Conservation (phyloP, 1,284 basidiomycete species). For the Earliella scabrosa region DNA sequence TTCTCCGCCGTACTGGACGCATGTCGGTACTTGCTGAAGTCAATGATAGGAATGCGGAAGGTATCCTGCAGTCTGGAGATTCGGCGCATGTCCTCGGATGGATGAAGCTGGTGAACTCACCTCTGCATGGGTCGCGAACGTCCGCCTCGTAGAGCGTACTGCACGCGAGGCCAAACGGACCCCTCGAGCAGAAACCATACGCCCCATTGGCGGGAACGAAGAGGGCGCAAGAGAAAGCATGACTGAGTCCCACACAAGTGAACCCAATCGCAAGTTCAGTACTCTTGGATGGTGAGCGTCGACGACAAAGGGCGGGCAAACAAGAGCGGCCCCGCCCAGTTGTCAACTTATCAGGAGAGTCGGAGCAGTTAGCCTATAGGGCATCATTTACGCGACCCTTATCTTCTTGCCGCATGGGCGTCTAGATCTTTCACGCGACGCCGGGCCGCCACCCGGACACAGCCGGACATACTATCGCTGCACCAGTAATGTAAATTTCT, state of each 20-base stretch:
- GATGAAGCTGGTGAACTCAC: slow-evolving; percentile 2
- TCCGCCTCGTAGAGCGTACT: neutral
- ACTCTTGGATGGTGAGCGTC: too few species aligned
- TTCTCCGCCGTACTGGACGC: slow-evolving; percentile 58
- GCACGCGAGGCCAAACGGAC: neutral
- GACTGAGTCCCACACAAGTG: neutral
- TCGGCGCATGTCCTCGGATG: neutral
- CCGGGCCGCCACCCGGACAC: too few species aligned
- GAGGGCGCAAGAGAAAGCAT: slow-evolving; percentile 9
- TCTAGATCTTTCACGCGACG: too few species aligned
- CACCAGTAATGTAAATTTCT: too few species aligned
- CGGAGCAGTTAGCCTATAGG: too few species aligned
- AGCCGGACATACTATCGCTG: too few species aligned
- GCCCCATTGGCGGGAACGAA: slow-evolving; percentile 10
- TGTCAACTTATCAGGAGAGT: too few species aligned
- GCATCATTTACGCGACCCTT: too few species aligned
- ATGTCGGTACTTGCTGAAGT: slow-evolving; percentile 71
- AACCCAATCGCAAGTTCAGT: too few species aligned
- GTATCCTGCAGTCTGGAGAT: slow-evolving; percentile 7
- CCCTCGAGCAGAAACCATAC: neutral
- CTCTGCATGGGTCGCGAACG: slow-evolving; percentile 25
- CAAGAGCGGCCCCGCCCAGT: too few species aligned
- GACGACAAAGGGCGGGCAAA: too few species aligned
- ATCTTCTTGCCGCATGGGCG: too few species aligned
- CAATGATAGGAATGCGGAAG: slow-evolving; percentile 70